Base-by-base conservation (phyloP, 495 filamentous ascomycete genomes). In the Hypoxylon subgilvum region DNA sequence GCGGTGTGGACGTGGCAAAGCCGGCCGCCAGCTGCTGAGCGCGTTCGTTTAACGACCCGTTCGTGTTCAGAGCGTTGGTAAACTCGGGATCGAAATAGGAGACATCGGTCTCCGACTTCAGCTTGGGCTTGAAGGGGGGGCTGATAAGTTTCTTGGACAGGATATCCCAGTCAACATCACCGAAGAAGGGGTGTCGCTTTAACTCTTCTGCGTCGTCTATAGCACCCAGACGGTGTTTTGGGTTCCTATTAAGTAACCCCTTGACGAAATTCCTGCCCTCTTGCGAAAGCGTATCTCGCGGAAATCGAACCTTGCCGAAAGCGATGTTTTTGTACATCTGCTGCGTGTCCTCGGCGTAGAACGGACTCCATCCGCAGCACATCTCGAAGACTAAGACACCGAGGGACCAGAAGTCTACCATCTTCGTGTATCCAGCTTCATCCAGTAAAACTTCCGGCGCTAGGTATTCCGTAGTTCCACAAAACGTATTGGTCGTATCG, bases 261-360 rank as follows among this genome's bases (percentile, higher is more conserved):
- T 98, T 98, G 66, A 98, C 94, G 61, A 98, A 97, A 69, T 96
- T 97, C 40, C 94, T 83, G 32, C 94, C 94, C 72, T 98, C 94
- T 14, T 89, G 86, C 57, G 90, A 96, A 22, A 98, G 78, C 0
- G 94, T 95, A 69, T 98, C 94, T 50, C 91, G 84, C 12, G 94
- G 94, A 75, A 98, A 98, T 54, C 93, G 83, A 27, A 98, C 94
- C 67, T 98, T 98, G 65, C 94, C 94, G 69, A 97, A 97, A 0
- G 93, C 95, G 54, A 98, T 98, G 76, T 98, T 98, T 78, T 97
- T 98, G 75, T 98, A 98, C 94, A 98, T 98, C 70, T 98, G 94
- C 72, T 98, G 94, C 1, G 93, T 97, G 63, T 98, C 95, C 58
- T 98, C 94, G 51, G 94, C 95, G 68, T 97, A 98, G 76, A 98